Conservation (phyloP, 164 flowering plant species). For the Sextonia rubra region DNA sequence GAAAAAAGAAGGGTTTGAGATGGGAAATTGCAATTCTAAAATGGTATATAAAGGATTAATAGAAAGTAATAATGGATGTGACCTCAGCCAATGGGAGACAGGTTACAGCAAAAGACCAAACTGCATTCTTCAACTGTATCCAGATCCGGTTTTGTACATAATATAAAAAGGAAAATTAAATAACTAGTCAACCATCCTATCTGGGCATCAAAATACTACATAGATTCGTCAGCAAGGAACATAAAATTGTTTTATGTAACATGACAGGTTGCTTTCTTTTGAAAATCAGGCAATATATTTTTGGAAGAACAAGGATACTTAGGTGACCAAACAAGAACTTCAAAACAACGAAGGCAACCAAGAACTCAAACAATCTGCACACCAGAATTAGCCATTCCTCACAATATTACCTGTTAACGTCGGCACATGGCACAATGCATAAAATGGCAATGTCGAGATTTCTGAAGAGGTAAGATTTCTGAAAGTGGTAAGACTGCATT, state of each 20-base stretch:
- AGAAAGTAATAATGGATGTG: neutral
- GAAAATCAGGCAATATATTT: neutral
- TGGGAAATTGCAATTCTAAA: neutral
- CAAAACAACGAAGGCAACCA: neutral
- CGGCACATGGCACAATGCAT: slow-evolving; percentile 14
- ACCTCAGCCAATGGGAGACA: neutral
- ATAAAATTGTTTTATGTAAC: no score
- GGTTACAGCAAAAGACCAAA: neutral
- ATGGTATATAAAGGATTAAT: neutral
- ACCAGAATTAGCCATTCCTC: slow-evolving; percentile 6
- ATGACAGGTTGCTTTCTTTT: neutral
- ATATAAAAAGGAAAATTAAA: no score
- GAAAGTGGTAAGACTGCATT: slow-evolving; percentile 10
- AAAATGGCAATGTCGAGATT: slow-evolving; percentile 21
- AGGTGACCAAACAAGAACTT: neutral
- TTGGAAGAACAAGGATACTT: neutral
- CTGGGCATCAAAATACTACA: no score
- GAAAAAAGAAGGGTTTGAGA: neutral
- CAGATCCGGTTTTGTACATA: no score
- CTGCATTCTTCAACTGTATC: no score
- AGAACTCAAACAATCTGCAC: neutral
- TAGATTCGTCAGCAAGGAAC: no score
- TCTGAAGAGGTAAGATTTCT: slow-evolving; percentile 14
- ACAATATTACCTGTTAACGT: slow-evolving; percentile 34
- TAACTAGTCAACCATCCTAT: no score